A percentile compares a stretch with the other conserved stretches of the same genome.
These are phyloP conservation scores for Kregervanrija pseudodelftensis DNA, from an alignment of 805 yeast species.

Conservation along the genomic window DNA sequence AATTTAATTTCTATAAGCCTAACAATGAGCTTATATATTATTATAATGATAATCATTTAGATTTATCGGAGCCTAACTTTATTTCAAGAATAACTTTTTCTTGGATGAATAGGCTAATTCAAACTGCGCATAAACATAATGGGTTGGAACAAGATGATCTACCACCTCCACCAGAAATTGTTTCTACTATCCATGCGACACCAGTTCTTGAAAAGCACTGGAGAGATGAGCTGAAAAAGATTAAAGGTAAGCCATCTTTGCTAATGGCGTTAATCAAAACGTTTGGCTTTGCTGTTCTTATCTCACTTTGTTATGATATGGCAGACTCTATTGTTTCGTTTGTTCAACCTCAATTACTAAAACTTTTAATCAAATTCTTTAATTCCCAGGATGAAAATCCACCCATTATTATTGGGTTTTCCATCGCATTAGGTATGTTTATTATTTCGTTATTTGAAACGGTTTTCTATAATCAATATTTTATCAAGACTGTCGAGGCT, in stretches of 20 bases:
- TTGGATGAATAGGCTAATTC: slow-evolving; percentile 89
- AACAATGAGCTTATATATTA: slow-evolving; percentile 29
- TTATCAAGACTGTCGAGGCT: slow-evolving; percentile 47
- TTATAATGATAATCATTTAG: slow-evolving; percentile 27
- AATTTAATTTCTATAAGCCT: slow-evolving; percentile 32
- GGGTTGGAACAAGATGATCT: slow-evolving; percentile 31
- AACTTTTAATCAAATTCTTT: slow-evolving; percentile 42
- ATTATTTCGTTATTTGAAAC: slow-evolving; percentile 53
- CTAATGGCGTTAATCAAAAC: slow-evolving; percentile 30
- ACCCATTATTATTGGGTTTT: slow-evolving; percentile 52
- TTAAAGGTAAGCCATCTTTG: slow-evolving; percentile 19
- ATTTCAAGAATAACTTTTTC: slow-evolving; percentile 72
- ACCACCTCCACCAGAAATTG: slow-evolving; percentile 34
- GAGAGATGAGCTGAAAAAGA: slow-evolving; percentile 15
- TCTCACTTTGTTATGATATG: slow-evolving; percentile 32
- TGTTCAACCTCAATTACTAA: slow-evolving; percentile 52
- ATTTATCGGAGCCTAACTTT: slow-evolving; percentile 40
- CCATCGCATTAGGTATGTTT: slow-evolving; percentile 61
- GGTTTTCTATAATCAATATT: slow-evolving; percentile 60
- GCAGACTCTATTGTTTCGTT: slow-evolving; percentile 33
- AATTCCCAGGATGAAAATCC: slow-evolving; percentile 23
- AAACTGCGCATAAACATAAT: slow-evolving; percentile 45
- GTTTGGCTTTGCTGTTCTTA: slow-evolving; percentile 30
- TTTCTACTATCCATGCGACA: slow-evolving; percentile 29
- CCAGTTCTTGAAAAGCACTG: slow-evolving; percentile 28